Evolutionary conservation across 179 eudicot species (phyloP), one percentile per base, ranked within the genome.

Genomic region (Beta macrorhiza): DNA sequence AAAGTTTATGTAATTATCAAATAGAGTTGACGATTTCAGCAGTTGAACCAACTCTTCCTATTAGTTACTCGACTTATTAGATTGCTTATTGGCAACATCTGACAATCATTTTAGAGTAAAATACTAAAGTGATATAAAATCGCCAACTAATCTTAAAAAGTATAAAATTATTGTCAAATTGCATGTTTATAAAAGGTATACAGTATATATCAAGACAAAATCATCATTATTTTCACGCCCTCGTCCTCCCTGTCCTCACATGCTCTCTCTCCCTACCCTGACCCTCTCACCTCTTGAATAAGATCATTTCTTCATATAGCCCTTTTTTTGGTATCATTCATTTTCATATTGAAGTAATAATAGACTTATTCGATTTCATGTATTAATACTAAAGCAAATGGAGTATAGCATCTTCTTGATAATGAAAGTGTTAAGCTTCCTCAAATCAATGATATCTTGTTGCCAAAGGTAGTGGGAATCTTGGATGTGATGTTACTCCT

Each of bases 201-300:
- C 52, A 55, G 14, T 75, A 32, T 57, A 77, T 67, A 71, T 70
- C 67, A 74, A 82, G 87, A 84, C 87, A 84, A 84, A 82, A 81
- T 81, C 58, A 82, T 78, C 83, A 81, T 81, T 52, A 82, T 81
- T 70, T 42, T 65, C 82, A 84, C 84, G 84, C 84, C 82, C 68
- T 55, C 61, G 29, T 73, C 76, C 71, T 47, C 75, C 78, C 79
- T 79, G 74, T 59, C 81, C 69, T 53, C 79, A 77, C 84, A 81
- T 81, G 83, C 78, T 64, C 12, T 32, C n/a, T 69, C 78, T 61
- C 61, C 22, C n/a, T 63, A 62, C 37, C 51, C 52, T 13, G 14
- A 61, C 69, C 29, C 73, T 16, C 49, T 10, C 75, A 13, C 44
- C 20, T 45, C 53, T 14, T 37, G 42, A 37, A 37, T 37, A 44